phyloP scores from a whole-genome alignment of 345 rosid species.

The Cardamine chenopodiifolia region DNA sequence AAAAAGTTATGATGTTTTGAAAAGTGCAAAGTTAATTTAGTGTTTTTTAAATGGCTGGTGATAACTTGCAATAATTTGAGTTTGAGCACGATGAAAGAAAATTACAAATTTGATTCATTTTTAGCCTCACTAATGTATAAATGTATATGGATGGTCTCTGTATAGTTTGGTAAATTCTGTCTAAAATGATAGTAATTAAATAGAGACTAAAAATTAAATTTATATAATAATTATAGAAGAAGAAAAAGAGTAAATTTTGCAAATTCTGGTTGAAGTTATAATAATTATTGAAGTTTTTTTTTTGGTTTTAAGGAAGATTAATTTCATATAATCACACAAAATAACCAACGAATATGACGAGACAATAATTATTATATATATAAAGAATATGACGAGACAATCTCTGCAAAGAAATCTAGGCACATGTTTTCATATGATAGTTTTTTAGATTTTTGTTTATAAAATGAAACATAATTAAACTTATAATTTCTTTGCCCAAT shows the following conservation, averaged over 20 bases:
- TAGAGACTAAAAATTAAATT: neutral
- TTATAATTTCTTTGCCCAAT: constrained; percentile 20
- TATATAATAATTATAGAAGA: neutral
- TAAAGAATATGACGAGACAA: constrained; percentile 19
- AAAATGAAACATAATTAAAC: constrained; percentile 5
- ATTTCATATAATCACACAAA: neutral
- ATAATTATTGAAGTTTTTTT: neutral
- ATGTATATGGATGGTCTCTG: too few relatives aligned
- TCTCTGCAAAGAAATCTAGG: constrained; percentile 25
- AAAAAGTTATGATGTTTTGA: neutral
- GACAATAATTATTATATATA: neutral
- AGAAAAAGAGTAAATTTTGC: too few relatives aligned
- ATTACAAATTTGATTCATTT: too few relatives aligned
- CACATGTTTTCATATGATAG: constrained; percentile 34
- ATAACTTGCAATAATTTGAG: too few relatives aligned
- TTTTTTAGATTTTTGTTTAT: neutral
- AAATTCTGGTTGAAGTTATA: neutral
- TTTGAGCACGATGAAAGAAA: too few relatives aligned
- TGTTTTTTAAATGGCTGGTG: neutral
- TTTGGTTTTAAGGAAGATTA: too few relatives aligned
- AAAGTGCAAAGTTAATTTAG: too few relatives aligned
- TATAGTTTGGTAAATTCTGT: too few relatives aligned
- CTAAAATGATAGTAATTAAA: too few relatives aligned
- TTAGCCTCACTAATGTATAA: too few relatives aligned
- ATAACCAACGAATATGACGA: constrained; percentile 15